Evolutionary conservation across 2,329 filamentous ascomycete species (phyloP), one percentile per base, ranked within the genome.

Genomic region (Didymella pomorum): DNA sequence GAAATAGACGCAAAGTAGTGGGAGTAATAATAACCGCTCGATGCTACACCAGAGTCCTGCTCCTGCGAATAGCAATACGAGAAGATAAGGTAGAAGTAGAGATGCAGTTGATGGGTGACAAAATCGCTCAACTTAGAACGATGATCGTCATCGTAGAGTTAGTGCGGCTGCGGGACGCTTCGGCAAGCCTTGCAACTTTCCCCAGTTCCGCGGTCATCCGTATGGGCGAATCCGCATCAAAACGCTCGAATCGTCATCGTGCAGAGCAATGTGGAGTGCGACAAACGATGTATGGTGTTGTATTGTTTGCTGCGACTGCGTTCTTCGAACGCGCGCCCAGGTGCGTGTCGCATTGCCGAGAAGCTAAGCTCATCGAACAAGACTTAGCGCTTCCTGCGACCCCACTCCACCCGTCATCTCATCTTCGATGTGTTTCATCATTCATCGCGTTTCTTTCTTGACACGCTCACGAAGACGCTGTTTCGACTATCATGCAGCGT

Each of bases 91-190:
- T 45, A 46, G 31, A 29, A 41, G 31, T 50, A 45, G 33, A 44
- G 46, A 51, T 58, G 45, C 25, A 44, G 31, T 28, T 47, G 39
- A 43, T 33, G 25, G 10, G 49, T 35, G 48, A 57, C 31, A 58
- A 58, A 58, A 58, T 54, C 45, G 18, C 56, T 58, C 45, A 54
- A 25, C 10, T 37, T 45, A 35, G 33, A 41, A 46, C 31, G 25
- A 58, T 51, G 56, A 58, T 58, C 56, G 56, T 58, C 56, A 58
- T 58, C 31, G 33, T 46, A 45, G 56, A 28, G 50, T 58, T 51
- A 58, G 56, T 49, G 55, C 44, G 55, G 33, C 43, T 54, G 46
- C 56, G 50, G 56, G 35, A 39, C n/a, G 33, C 49, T 51, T 39
- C 56, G 50, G 54, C 54, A 56, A 47, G 33, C 5, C n/a, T 39